Evolutionary conservation across 2,329 filamentous ascomycete species (phyloP).

Genomic region (Colletotrichum sublineola): DNA sequence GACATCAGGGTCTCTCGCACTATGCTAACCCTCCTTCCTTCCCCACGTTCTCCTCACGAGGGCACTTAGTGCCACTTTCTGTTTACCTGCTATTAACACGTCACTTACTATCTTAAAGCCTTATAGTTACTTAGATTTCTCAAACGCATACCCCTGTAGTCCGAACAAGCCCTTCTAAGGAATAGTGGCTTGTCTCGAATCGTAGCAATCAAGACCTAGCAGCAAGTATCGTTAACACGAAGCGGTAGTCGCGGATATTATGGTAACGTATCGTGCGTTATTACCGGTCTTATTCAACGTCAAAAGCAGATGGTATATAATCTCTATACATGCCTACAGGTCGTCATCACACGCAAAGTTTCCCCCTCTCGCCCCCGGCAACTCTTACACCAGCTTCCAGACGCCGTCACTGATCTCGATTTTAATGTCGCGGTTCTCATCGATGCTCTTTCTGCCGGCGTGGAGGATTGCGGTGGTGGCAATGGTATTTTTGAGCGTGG

Average conservation of each 20-base stretch:
- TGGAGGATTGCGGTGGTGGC: slow-evolving; percentile 93
- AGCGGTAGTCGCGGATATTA: not conserved
- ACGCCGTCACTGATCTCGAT: slow-evolving; percentile 75
- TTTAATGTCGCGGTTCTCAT: slow-evolving; percentile 82
- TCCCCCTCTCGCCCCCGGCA: not conserved
- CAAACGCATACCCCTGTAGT: not conserved
- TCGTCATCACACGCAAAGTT: slow-evolving; percentile 21
- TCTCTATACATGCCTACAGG: slow-evolving; percentile 26
- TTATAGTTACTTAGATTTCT: not conserved
- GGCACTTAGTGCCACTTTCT: not conserved
- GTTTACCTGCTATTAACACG: not conserved
- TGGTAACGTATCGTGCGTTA: not conserved
- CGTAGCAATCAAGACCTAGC: not conserved
- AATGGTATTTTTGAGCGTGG: slow-evolving; percentile 89
- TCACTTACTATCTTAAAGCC: not conserved
- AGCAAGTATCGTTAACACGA: not conserved
- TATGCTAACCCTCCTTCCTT: not conserved
- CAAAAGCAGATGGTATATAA: slow-evolving; percentile 41
- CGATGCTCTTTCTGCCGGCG: slow-evolving; percentile 85
- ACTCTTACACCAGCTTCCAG: slow-evolving; percentile 74
- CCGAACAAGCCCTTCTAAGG: not conserved
- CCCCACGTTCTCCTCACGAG: not conserved
- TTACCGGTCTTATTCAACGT: slow-evolving; percentile 27
- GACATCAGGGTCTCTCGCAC: not conserved
- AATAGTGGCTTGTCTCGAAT: not conserved